Evolutionary conservation across 73 alveolate species (phyloP).

Genomic region (Blepharisma stoltei): DNA sequence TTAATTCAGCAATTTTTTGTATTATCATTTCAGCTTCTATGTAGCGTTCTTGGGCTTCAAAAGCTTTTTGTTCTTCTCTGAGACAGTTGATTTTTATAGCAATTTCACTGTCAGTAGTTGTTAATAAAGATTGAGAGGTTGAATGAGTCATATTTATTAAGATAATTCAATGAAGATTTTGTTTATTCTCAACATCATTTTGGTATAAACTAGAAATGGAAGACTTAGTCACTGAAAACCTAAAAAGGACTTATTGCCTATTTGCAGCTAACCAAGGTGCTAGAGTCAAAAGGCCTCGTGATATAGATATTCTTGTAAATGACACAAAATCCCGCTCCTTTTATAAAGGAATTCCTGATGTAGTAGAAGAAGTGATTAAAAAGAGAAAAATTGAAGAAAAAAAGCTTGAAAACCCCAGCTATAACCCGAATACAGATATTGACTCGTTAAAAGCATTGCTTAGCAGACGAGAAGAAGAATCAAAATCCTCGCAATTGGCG

Average conservation of each 20-base stretch:
- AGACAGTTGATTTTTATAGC: no score
- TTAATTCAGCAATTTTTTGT: no score
- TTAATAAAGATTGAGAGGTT: no score
- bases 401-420: background rate
- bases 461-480: background rate
- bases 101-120: no score
- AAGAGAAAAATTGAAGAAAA: background rate
- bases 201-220: background rate
- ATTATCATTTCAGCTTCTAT: no score
- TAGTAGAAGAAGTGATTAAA: background rate
- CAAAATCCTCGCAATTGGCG: background rate
- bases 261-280: background rate
- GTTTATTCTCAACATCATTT: no score
- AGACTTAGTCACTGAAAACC: background rate
- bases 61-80: no score
- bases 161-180: no score
- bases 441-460: background rate
- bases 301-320: background rate
- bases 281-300: no score
- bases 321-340: constrained; percentile 7
- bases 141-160: no score
- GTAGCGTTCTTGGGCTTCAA: no score
- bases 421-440: background rate
- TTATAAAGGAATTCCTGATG: background rate
- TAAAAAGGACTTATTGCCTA: background rate